A percentile compares a stretch with the other conserved stretches of the same genome.
Conservation (phyloP, 768 basidiomycete genomes). For the Tricholoma sp. region DNA sequence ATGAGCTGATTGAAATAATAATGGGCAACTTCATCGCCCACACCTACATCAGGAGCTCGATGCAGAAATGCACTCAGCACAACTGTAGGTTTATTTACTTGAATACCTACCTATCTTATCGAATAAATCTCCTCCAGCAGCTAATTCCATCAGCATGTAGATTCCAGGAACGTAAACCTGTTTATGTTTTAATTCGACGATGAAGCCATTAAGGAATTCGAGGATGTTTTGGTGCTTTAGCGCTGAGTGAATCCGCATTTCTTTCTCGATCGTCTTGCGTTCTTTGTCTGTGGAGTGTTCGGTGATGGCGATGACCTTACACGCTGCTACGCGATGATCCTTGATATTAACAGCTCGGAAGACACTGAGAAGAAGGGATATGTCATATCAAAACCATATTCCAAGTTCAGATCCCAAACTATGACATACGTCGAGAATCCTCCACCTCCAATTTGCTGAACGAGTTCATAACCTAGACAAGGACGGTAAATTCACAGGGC, state of each 20-base stretch:
- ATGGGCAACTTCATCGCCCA: constrained; percentile 84
- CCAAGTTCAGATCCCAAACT: not conserved
- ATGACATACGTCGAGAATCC: constrained; percentile 75
- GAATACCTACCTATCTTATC: constrained; percentile 87
- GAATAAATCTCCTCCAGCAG: constrained; percentile 92
- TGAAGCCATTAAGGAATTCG: constrained; percentile 73
- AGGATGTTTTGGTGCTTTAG: constrained; percentile 80
- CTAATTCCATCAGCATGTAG: constrained; percentile 92
- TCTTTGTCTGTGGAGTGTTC: constrained; percentile 59
- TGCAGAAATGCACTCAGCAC: not conserved
- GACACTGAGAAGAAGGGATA: constrained; percentile 45
- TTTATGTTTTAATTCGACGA: constrained; percentile 62
- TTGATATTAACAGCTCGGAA: constrained; percentile 74
- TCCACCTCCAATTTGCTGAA: constrained; percentile 79
- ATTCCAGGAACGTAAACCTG: constrained; percentile 68
- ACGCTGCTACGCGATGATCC: constrained; percentile 71
- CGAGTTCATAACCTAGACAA: constrained; percentile 57
- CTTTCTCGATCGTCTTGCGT: constrained; percentile 82
- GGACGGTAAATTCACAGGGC: not conserved
- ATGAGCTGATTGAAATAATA: constrained; percentile 85
- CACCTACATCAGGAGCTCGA: constrained; percentile 84
- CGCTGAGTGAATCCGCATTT: constrained; percentile 83
- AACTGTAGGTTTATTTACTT: not conserved
- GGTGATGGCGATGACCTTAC: constrained; percentile 74
- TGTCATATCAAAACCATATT: constrained; percentile 1